Evolutionary conservation across 495 filamentous ascomycete species (phyloP).

Genomic region (Massariosphaeria phaeospora): DNA sequence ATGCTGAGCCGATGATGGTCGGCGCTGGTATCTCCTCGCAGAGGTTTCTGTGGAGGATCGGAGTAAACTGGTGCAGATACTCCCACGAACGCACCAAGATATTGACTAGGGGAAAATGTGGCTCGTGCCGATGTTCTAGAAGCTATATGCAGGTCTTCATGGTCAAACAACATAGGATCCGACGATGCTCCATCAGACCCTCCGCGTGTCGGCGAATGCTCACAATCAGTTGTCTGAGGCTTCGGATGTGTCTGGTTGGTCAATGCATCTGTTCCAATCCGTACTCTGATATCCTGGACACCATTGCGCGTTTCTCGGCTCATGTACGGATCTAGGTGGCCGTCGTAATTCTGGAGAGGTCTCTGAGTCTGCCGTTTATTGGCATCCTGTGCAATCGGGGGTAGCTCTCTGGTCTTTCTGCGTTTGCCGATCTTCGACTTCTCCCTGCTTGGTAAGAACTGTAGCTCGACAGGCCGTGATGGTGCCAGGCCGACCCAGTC

Average conservation of each 20-base stretch:
- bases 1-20: too few relatives aligned
- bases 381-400: background rate
- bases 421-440: slow-evolving; percentile 38
- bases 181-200: slow-evolving; percentile 12
- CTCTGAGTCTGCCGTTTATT: background rate
- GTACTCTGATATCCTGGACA: slow-evolving; percentile 31
- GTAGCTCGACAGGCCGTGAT: slow-evolving; percentile 31
- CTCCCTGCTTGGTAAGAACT: slow-evolving; percentile 25
- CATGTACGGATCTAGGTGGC: slow-evolving; percentile 17
- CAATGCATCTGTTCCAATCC: slow-evolving; percentile 38
- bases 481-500: slow-evolving; percentile 38
- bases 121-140: background rate
- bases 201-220: slow-evolving; percentile 7
- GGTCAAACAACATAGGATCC: slow-evolving; percentile 39
- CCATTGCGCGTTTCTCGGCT: slow-evolving; percentile 23
- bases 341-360: background rate
- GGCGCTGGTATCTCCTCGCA: too few relatives aligned
- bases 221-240: slow-evolving; percentile 7
- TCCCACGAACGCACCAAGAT: background rate
- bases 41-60: background rate
- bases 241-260: slow-evolving; percentile 29
- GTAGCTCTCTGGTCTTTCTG: slow-evolving; percentile 27
- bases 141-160: background rate
- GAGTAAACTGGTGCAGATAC: background rate
- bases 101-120: background rate